Percentiles rank a stretch among this genome's conserved stretches.
phyloP scores from a whole-genome alignment of 805 yeast species.

The Kodamaea laetipori region DNA sequence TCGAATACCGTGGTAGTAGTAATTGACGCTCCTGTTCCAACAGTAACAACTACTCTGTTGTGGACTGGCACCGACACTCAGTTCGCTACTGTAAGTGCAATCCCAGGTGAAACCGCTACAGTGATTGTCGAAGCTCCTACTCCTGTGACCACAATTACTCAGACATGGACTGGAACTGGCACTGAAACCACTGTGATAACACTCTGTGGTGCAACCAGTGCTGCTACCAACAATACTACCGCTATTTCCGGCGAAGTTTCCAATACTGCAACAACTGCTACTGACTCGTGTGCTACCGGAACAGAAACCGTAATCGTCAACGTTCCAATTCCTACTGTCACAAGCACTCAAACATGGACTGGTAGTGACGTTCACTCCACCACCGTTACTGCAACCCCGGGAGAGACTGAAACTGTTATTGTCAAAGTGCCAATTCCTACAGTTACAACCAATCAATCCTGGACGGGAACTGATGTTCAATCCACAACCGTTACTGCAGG shows the following conservation, averaged over 20 bases:
- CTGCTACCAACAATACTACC: no score
- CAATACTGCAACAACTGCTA: no score
- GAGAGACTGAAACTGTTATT: no score
- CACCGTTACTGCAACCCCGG: no score
- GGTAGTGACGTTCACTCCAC: no score
- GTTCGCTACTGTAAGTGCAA: conserved; percentile 11
- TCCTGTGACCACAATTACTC: conserved; percentile 14
- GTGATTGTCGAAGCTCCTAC: conserved; percentile 17
- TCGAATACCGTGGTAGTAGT: neutral
- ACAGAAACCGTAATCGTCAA: no score
- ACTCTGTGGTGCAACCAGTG: no score
- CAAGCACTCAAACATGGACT: no score
- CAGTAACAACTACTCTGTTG: conserved; percentile 16
- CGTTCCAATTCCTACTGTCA: no score
- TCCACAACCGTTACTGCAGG: neutral
- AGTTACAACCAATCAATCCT: neutral
- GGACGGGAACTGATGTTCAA: neutral
- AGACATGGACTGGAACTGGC: conserved; percentile 18
- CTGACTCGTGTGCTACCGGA: no score
- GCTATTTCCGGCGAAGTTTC: no score
- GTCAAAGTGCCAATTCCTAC: conserved; percentile 15
- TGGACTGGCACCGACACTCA: conserved; percentile 15
- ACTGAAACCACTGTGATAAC: no score
- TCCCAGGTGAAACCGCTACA: conserved; percentile 14
- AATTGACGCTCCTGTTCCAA: conserved; percentile 9